Percentiles rank a stretch among this genome's conserved stretches.
Evolutionary conservation across 2,329 filamentous ascomycete genomes (phyloP).

Genomic region (Thermomyces lanuginosus): DNA sequence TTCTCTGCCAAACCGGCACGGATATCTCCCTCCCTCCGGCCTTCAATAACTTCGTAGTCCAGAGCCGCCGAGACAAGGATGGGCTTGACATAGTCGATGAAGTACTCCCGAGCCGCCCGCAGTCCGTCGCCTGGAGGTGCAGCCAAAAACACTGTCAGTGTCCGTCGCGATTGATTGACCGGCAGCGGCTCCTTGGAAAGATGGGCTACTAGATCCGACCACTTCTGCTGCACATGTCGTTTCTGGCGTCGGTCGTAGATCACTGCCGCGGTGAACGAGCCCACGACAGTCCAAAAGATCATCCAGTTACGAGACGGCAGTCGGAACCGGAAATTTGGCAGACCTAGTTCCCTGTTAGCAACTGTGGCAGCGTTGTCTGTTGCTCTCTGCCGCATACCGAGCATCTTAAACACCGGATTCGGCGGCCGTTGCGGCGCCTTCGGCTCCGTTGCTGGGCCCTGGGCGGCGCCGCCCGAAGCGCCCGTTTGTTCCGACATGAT

Average conservation of each 20-base stretch:
- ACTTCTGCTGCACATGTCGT: constrained; percentile 67
- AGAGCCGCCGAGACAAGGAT: constrained; percentile 74
- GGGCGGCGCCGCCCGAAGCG: constrained; percentile 5
- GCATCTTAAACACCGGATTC: constrained; percentile 11
- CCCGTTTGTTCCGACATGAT: constrained; percentile 24
- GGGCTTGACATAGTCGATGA: constrained; percentile 89
- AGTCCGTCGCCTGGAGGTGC: constrained; percentile 77
- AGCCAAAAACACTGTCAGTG: constrained; percentile 70
- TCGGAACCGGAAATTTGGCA: constrained; percentile 67
- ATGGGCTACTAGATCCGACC: constrained; percentile 71
- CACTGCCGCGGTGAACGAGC: constrained; percentile 61
- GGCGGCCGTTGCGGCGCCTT: constrained; percentile 9
- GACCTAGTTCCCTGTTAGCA: constrained; percentile 33
- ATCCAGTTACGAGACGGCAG: constrained; percentile 95
- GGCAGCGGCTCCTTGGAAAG: constrained; percentile 62
- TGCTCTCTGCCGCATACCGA: constrained; percentile 7
- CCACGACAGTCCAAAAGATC: constrained; percentile 74
- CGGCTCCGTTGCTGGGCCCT: constrained; percentile 15
- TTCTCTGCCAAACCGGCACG: constrained; percentile 72
- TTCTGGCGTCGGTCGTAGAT: constrained; percentile 90
- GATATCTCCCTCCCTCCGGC: constrained; percentile 80
- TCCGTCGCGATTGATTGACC: constrained; percentile 58
- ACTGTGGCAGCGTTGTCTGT: neutral
- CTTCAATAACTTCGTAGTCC: constrained; percentile 94
- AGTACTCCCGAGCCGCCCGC: constrained; percentile 77